Percentiles rank a stretch among this genome's conserved stretches.
phyloP scores from a whole-genome alignment of 2,329 filamentous ascomycete genomes.

The Diaporthe citri region DNA sequence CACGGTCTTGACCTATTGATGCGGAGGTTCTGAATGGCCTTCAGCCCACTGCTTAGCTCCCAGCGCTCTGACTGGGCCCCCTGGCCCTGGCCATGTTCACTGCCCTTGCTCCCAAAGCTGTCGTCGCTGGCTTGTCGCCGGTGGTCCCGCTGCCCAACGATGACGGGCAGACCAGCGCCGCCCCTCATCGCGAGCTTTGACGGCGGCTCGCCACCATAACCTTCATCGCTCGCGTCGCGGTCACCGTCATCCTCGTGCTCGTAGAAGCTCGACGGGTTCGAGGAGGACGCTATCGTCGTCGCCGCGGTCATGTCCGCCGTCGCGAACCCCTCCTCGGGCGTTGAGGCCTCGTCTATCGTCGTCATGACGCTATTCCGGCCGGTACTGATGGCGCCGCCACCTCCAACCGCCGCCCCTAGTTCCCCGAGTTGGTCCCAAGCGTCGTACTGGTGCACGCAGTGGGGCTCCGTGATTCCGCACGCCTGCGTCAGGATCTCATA shows the following conservation, averaged over 20 bases:
- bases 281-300: slow-evolving; percentile 3
- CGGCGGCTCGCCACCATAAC: background rate
- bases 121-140: slow-evolving; percentile 24
- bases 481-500: slow-evolving; percentile 65
- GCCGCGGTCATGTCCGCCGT: background rate
- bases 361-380: slow-evolving; percentile 27
- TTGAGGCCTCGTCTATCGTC: slow-evolving; percentile 20
- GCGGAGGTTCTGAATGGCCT: slow-evolving; percentile 27
- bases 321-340: slow-evolving; percentile 5
- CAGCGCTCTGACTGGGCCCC: slow-evolving; percentile 9
- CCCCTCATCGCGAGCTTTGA: background rate
- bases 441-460: slow-evolving; percentile 66
- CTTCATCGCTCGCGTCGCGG: background rate
- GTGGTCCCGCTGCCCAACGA: slow-evolving; percentile 19
- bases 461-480: slow-evolving; percentile 62
- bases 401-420: too few species aligned
- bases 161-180: slow-evolving; percentile 5
- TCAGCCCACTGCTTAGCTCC: slow-evolving; percentile 23
- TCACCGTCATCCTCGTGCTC: background rate
- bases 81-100: background rate
- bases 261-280: slow-evolving; percentile 13
- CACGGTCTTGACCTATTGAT: slow-evolving; percentile 19
- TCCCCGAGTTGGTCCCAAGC: slow-evolving; percentile 47
- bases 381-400: background rate
- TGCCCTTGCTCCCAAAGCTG: slow-evolving; percentile 9